Percentiles rank a stretch among this genome's conserved stretches.
phyloP scores from a whole-genome alignment of 2,329 filamentous ascomycete genomes.

The Phoma sp. region DNA sequence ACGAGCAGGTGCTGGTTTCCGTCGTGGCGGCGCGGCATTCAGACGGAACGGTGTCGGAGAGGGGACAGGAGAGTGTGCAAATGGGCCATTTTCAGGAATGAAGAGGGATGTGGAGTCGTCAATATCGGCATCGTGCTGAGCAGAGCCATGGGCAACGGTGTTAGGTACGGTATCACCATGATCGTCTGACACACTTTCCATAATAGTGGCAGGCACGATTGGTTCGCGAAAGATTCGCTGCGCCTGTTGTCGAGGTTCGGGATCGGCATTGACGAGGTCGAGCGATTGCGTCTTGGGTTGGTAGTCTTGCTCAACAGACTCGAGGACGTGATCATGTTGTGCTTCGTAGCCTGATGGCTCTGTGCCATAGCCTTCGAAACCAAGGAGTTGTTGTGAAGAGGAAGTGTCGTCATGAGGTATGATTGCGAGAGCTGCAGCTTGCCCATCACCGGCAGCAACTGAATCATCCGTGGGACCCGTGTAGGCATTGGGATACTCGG shows the following conservation, averaged over 20 bases:
- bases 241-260: neutral
- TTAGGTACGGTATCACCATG: neutral
- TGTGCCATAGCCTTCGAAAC: neutral
- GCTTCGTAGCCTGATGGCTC: neutral
- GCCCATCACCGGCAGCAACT: neutral
- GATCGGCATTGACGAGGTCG: neutral
- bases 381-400: neutral
- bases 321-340: neutral
- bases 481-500: neutral
- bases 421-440: neutral
- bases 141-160: neutral
- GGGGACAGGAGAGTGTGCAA: neutral
- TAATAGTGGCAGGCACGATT: neutral
- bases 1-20: neutral
- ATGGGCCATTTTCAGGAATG: slow-evolving; percentile 15
- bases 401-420: neutral
- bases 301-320: slow-evolving; percentile 6
- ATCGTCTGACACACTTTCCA: neutral
- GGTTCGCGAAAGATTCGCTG: neutral
- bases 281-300: neutral
- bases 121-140: neutral
- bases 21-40: neutral
- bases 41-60: neutral
- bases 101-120: slow-evolving; percentile 22
- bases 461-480: neutral